Evolutionary conservation across 192 early-diverging fungal genomes (phyloP).

Genomic region (Backusella mclennaniae): DNA sequence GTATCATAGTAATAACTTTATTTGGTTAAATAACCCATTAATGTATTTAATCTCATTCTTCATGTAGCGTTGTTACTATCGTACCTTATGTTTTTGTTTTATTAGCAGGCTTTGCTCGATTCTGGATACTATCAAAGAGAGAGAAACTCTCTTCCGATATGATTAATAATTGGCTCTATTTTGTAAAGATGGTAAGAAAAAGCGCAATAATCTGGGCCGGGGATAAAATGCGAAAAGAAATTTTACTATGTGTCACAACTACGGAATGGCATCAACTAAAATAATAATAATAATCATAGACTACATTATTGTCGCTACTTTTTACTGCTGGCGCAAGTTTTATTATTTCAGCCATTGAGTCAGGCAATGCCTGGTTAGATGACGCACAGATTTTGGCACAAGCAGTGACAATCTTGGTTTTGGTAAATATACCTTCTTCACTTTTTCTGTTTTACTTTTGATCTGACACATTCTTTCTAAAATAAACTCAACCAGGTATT

Average conservation of each 20-base stretch:
- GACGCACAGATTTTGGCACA: not conserved
- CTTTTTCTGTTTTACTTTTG: not conserved
- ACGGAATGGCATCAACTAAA: not conserved
- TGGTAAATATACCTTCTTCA: constrained; percentile 3
- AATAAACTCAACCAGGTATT: constrained; percentile 4
- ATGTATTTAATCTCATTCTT: not conserved
- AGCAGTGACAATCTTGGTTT: not conserved
- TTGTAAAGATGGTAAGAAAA: constrained; percentile 33
- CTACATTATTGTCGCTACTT: not conserved
- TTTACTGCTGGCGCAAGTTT: not conserved
- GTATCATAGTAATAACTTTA: not conserved
- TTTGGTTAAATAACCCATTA: not conserved
- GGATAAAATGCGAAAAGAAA: not conserved
- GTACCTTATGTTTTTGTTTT: constrained; percentile 19
- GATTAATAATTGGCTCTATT: constrained; percentile 36
- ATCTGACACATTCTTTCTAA: not conserved
- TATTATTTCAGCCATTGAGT: not conserved
- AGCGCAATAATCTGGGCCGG: not conserved
- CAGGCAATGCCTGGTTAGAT: not conserved
- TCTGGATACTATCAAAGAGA: constrained; percentile 35
- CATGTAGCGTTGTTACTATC: not conserved
- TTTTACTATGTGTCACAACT: not conserved
- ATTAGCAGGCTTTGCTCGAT: constrained; percentile 38
- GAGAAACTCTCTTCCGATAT: constrained; percentile 25
- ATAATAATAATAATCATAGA: not conserved